Evolutionary conservation across 495 filamentous ascomycete species (phyloP).

Genomic region (Darksidea phi): DNA sequence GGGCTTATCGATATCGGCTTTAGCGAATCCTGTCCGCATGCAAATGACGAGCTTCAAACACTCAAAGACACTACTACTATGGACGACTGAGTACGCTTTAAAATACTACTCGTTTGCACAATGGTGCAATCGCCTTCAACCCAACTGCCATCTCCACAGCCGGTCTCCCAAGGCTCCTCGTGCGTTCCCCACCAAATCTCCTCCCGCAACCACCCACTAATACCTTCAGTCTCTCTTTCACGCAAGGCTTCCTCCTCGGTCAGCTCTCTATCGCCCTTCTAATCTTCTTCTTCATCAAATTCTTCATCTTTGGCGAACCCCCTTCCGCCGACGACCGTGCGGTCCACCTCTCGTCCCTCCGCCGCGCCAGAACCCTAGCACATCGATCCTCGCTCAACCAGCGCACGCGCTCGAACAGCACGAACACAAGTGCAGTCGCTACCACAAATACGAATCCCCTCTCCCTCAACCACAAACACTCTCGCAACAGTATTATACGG

Average conservation of each 20-base stretch:
- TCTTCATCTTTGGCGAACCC: conserved; percentile 98
- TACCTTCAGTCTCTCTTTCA: conserved; percentile 71
- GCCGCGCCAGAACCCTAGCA: conserved; percentile 61
- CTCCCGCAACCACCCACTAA: conserved; percentile 11
- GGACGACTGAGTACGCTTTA: neutral
- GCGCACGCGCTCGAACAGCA: conserved; percentile 48
- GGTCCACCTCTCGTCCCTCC: conserved; percentile 64
- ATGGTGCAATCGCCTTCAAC: neutral
- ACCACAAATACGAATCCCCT: no score
- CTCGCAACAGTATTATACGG: conserved; percentile 50
- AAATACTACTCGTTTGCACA: neutral
- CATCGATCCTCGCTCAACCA: conserved; percentile 49
- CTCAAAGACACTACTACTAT: neutral
- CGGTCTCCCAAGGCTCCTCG: conserved; percentile 31
- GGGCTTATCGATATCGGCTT: conserved; percentile 1
- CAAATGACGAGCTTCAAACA: neutral
- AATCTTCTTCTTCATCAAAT: conserved; percentile 94
- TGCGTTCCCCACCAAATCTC: conserved; percentile 4
- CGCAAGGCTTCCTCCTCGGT: conserved; percentile 87
- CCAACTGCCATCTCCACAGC: neutral
- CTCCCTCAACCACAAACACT: conserved; percentile 32
- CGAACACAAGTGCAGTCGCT: neutral
- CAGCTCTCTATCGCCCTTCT: conserved; percentile 88
- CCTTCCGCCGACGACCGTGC: conserved; percentile 75
- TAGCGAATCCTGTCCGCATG: neutral